Conservation (phyloP, 2,329 filamentous ascomycete genomes). For the Fusarium tanahbumbuense region DNA sequence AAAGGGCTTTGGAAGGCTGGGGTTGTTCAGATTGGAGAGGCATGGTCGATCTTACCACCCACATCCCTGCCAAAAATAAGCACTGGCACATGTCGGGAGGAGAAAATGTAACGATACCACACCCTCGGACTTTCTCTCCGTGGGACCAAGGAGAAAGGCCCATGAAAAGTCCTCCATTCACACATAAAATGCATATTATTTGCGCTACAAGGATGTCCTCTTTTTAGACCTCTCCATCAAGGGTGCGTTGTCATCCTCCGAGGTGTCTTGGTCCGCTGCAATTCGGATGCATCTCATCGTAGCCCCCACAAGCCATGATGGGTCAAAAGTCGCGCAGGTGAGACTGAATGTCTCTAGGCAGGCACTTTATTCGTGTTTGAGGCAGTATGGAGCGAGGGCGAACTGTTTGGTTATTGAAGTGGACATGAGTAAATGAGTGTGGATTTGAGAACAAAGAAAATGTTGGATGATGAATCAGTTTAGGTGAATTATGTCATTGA, state of each 20-base stretch:
- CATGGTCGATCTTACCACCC: conserved; percentile 36
- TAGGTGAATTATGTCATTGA: not conserved
- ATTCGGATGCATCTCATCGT: conserved; percentile 28
- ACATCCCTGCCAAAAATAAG: conserved; percentile 40
- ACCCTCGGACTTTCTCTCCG: conserved; percentile 38
- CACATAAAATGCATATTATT: conserved; percentile 4
- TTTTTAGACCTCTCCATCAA: conserved; percentile 13
- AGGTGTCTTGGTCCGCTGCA: conserved; percentile 32
- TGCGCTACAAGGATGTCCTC: conserved; percentile 30
- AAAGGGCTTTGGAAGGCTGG: conserved; percentile 26
- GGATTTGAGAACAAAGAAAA: conserved; percentile 29
- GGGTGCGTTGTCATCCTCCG: conserved; percentile 39
- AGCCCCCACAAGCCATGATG: conserved; percentile 20
- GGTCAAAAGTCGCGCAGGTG: conserved; percentile 43
- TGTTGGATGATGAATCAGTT: not conserved
- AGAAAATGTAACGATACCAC: conserved; percentile 32
- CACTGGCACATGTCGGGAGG: conserved; percentile 25
- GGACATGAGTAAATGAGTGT: conserved; percentile 1
- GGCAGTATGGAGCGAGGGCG: conserved; percentile 17
- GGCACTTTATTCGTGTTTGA: not conserved
- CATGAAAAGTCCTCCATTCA: conserved; percentile 10
- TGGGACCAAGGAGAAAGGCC: conserved; percentile 13
- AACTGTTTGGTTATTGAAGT: conserved; percentile 8
- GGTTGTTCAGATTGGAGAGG: conserved; percentile 23
- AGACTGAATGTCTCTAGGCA: conserved; percentile 3